Evolutionary conservation across 1,284 basidiomycete genomes (phyloP), one percentile per base, ranked within the genome.

Genomic region (Ustilago bromivora): DNA sequence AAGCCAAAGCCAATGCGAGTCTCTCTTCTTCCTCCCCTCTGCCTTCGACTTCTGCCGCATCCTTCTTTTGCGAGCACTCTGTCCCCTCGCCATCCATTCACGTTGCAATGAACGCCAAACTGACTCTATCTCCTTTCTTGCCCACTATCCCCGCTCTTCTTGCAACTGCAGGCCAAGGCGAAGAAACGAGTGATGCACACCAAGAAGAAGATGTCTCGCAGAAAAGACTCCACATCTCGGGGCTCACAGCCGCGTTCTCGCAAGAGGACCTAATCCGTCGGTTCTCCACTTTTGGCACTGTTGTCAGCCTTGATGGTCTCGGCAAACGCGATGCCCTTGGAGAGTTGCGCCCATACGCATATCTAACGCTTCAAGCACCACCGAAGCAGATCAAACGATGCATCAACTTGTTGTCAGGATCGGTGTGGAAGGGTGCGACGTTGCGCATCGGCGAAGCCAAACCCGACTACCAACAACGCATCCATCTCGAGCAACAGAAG

Each of bases 371-470:
- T 8, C 61, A 63, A 43, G 76, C 79, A n/a, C 60, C 79, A 2
- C 71, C 65, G 2, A 49, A 61, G 4, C 77, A 82, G 66, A 65
- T 84, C 41, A 56, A 71, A 32, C 60, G 72, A 15, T 77, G 79
- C 61, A 72, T 82, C 53, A 82, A 80, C 38, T 54, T 78, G 9
- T 61, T 85, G 4, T 80, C 74, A 19, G 81, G 81, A 17, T 79
- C 82, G 17, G 75, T 80, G 19, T 85, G 84, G 84, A 85, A 84
- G 36, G 82, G 82, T 3, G 67, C 78, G 10, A 84, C 77, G 32
- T 62, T 85, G 1, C 76, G 83, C 15, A 74, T 85, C 12, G 83
- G 79, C 13, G 72, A 80, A 38, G 84, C 84, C 4, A 80, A 75
- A 36, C 81, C 81, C 3, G 69, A 79, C 36, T 78, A 55, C 51